A percentile compares a stretch with the other conserved stretches of the same genome.
These are phyloP conservation scores for Coemansia sp. DNA, from an alignment of 192 early-diverging fungal species.

Conservation along the genomic window DNA sequence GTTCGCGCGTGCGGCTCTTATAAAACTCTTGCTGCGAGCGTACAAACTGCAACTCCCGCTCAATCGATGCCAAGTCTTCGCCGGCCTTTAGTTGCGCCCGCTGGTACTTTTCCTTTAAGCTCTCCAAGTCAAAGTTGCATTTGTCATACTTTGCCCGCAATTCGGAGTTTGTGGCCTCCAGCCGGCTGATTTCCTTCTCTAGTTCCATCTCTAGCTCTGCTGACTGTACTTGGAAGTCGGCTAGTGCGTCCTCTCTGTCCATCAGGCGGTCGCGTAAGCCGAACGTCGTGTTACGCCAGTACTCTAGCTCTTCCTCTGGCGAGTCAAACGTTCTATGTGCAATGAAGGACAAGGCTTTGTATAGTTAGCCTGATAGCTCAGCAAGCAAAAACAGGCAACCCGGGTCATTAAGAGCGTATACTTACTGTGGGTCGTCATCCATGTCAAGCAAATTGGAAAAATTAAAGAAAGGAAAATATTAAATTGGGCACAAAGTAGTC, in stretches of 20 bases:
- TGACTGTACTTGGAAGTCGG: slow-evolving; percentile 68
- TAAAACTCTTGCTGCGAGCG: slow-evolving; percentile 70
- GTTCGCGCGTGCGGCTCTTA: slow-evolving; percentile 68
- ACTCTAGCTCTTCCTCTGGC: slow-evolving; percentile 66
- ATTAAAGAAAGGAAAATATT: slow-evolving; percentile 2
- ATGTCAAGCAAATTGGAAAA: slow-evolving; percentile 6
- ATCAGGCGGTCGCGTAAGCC: slow-evolving; percentile 58
- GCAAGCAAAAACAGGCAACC: not conserved
- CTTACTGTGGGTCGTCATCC: slow-evolving; percentile 40
- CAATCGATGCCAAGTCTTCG: slow-evolving; percentile 65
- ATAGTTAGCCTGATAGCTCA: not conserved
- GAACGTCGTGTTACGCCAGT: slow-evolving; percentile 61
- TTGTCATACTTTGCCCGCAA: slow-evolving; percentile 66
- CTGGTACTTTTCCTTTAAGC: slow-evolving; percentile 77
- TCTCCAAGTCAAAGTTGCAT: slow-evolving; percentile 66
- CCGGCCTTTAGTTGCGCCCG: slow-evolving; percentile 67
- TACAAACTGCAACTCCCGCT: slow-evolving; percentile 73
- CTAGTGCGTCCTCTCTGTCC: slow-evolving; percentile 63
- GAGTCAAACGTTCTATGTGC: slow-evolving; percentile 52
- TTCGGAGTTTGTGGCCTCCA: slow-evolving; percentile 67
- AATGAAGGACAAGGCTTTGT: not conserved
- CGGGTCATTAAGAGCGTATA: not conserved
- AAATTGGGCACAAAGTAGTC: not conserved
- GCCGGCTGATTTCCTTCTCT: slow-evolving; percentile 69
- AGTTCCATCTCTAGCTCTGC: slow-evolving; percentile 72